These are phyloP conservation scores for Pseudocercospora fijiensis DNA, from an alignment of 2,329 filamentous ascomycete genomes.

Conservation along the genomic window DNA sequence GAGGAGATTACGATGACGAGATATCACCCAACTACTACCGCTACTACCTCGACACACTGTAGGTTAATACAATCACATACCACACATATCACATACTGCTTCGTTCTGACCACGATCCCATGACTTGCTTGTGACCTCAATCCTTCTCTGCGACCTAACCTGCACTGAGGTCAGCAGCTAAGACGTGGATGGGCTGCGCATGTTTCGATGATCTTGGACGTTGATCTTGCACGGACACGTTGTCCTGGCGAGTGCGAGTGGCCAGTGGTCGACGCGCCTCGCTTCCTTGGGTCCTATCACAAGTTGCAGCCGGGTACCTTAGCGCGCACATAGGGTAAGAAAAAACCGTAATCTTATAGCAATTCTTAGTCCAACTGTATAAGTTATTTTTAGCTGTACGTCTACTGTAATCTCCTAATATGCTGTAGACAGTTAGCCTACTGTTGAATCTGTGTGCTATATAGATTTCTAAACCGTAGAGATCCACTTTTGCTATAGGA, in stretches of 20 bases:
- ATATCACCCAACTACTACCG: conserved; percentile 13
- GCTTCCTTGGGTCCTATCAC: not conserved
- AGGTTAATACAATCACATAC: conserved; percentile 18
- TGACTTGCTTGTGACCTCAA: not conserved
- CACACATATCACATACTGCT: conserved; percentile 9
- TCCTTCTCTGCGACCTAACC: not conserved
- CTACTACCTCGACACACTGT: conserved; percentile 15
- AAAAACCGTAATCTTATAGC: too few species aligned
- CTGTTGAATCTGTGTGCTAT: too few species aligned
- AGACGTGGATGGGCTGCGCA: not conserved
- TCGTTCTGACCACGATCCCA: not conserved
- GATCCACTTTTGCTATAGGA: too few species aligned
- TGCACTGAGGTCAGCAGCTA: not conserved
- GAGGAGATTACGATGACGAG: conserved; percentile 10
- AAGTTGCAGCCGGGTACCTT: not conserved
- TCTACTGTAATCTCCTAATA: too few species aligned
- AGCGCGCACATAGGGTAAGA: too few species aligned
- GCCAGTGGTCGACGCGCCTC: not conserved
- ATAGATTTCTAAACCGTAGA: too few species aligned
- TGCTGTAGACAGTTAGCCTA: too few species aligned
- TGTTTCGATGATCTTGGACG: not conserved
- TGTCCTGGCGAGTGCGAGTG: not conserved
- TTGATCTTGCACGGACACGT: not conserved
- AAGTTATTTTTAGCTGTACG: too few species aligned
- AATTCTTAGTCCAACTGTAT: too few species aligned